Base-by-base conservation (phyloP, 495 filamentous ascomycete species). In the Penicillium cataractarum region DNA sequence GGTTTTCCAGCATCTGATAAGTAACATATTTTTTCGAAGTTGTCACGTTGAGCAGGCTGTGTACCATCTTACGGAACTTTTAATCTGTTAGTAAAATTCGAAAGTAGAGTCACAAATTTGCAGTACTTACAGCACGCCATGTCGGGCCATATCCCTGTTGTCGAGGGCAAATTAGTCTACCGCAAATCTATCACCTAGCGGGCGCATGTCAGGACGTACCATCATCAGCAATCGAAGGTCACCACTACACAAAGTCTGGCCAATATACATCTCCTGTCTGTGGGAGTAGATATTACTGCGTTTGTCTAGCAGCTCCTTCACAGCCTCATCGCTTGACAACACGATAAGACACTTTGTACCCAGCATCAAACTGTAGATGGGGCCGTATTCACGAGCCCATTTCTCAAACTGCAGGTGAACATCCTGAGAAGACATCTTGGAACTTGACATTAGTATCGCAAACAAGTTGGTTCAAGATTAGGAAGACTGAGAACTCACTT, bases 311-410 rank as follows among this genome's bases (percentile, higher is more conserved):
- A 91, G 73, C 22, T 89, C 86, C 22, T 82, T 73, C 17, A 86
- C 83, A 6, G 86, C 75, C 26, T 80, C 69, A 32, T 86, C 84
- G 8, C 80, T 82, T 0, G 83, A 84, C 32, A 90, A 83, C 71
- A 87, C 84, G 40, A 90, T 84, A 52, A 86, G 78, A 19, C 78
- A 78, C 46, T 75, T 77, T 13, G 84, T 84, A 33, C 84, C 86
- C 13, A 87, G 79, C 51, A 85, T 75, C 19, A 83, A 76, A 61
- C 85, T 78, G 67, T 87, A 89, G 42, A 90, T 83, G 4, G 85
- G 84, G 0, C 87, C 88, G 65, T 87, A 89, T 60, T 81, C 70
- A 49, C 84, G 78, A 44, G 79, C 79, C 88, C 87, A 90, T 63
- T 85, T 82, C 42, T 84, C 76, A 57, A 89, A 86, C 66, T 88